Conservation (phyloP, 352 stramenopile genomes). For the Phytopythium montanum region DNA sequence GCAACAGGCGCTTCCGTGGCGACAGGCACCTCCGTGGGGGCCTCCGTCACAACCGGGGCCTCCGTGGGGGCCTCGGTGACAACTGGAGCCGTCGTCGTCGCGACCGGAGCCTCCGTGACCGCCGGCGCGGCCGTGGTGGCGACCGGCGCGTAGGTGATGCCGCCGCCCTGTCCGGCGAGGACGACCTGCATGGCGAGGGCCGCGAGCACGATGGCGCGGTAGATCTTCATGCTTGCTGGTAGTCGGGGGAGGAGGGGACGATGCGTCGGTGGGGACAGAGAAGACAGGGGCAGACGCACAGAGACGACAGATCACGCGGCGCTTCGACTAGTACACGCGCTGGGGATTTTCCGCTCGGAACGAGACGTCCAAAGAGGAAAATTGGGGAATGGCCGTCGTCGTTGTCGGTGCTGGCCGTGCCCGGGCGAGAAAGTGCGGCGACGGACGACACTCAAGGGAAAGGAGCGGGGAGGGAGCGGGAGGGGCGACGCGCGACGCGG, state of each 20-base stretch:
- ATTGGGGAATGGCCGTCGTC: slow-evolving; percentile 4
- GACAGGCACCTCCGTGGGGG: slow-evolving; percentile 1
- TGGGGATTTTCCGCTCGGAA: slow-evolving; percentile 2
- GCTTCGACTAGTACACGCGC: background rate
- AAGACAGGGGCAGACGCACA: background rate
- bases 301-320: background rate
- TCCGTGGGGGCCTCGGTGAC: slow-evolving; percentile 10
- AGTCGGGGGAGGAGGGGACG: background rate
- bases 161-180: slow-evolving; percentile 23
- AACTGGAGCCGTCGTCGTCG: slow-evolving; percentile 9
- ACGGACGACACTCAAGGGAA: background rate
- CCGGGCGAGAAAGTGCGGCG: background rate
- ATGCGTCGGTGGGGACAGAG: no score
- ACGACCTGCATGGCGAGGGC: slow-evolving; percentile 34
- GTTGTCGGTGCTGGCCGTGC: no score
- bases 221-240: slow-evolving; percentile 29
- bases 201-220: slow-evolving; percentile 26
- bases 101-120: background rate
- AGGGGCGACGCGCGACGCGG: slow-evolving; percentile 1
- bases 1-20: slow-evolving; percentile 9
- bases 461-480: background rate
- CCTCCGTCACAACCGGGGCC: slow-evolving; percentile 8
- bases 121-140: slow-evolving; percentile 10
- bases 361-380: slow-evolving; percentile 1
- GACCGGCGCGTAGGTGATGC: slow-evolving; percentile 20